phyloP scores from a whole-genome alignment of 2,329 filamentous ascomycete genomes.

The Biscogniauxia marginata region DNA sequence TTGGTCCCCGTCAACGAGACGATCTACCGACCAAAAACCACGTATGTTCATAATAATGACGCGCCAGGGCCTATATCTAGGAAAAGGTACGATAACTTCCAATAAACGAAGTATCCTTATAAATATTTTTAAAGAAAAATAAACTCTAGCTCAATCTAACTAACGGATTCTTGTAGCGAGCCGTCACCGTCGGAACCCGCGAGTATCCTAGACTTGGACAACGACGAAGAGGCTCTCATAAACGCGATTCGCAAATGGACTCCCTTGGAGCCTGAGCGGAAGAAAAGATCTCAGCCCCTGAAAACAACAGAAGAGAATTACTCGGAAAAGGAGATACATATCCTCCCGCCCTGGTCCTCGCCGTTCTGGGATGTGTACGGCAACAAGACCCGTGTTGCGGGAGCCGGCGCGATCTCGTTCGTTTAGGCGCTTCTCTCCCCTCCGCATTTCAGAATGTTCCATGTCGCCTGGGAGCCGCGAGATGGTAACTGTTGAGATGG shows the following conservation, averaged over 20 bases:
- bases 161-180: background rate
- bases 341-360: background rate
- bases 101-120: no score
- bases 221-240: background rate
- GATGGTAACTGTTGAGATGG: no score
- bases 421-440: no score
- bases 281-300: no score
- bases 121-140: no score
- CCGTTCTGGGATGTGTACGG: background rate
- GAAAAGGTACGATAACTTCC: background rate
- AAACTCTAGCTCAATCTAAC: no score
- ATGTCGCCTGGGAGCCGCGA: no score
- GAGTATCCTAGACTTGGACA: background rate
- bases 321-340: background rate
- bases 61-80: background rate
- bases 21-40: background rate
- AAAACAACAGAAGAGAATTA: no score
- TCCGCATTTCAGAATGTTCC: no score
- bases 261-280: no score
- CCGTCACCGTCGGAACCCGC: background rate
- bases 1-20: background rate
- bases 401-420: background rate
- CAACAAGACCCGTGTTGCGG: background rate
- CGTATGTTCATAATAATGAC: background rate
- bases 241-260: no score